Evolutionary conservation across 2,329 filamentous ascomycete species (phyloP).

Genomic region (Leptosphaerulina australis): DNA sequence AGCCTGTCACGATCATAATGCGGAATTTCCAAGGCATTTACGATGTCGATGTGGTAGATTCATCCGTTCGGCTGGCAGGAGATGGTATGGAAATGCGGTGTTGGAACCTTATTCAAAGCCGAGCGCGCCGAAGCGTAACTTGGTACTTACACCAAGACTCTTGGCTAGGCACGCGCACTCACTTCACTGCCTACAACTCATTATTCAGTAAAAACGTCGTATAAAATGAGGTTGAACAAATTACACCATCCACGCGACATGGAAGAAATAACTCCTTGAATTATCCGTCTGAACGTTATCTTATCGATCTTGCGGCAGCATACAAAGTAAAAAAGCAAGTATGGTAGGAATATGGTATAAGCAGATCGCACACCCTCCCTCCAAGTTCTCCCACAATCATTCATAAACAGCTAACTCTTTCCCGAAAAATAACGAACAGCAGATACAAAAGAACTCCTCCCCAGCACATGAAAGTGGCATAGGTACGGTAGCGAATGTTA

Average conservation of each 20-base stretch:
- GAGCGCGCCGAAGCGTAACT: neutral
- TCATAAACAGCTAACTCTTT: conserved; percentile 1
- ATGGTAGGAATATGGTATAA: conserved; percentile 12
- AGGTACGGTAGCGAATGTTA: conserved; percentile 7
- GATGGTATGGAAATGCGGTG: neutral
- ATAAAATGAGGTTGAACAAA: neutral
- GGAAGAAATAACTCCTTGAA: neutral
- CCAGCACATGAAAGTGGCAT: neutral
- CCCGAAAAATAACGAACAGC: neutral
- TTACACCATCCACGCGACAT: neutral
- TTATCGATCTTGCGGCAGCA: neutral
- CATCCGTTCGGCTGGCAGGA: neutral
- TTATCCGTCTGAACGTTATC: conserved; percentile 7
- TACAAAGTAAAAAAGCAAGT: neutral
- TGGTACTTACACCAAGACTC: neutral
- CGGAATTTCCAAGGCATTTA: neutral
- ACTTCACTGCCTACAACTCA: too few relatives aligned
- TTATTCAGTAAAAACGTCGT: too few relatives aligned
- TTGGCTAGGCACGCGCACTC: neutral
- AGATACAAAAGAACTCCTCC: conserved; percentile 8
- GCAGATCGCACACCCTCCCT: neutral
- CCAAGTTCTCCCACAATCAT: neutral
- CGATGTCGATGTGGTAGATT: neutral
- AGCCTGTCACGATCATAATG: too few relatives aligned
- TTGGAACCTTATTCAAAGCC: neutral